A percentile compares a stretch with the other conserved stretches of the same genome.
These are phyloP conservation scores for Ophiocordyceps robertsii DNA, from an alignment of 2,329 filamentous ascomycete species.

Conservation along the genomic window DNA sequence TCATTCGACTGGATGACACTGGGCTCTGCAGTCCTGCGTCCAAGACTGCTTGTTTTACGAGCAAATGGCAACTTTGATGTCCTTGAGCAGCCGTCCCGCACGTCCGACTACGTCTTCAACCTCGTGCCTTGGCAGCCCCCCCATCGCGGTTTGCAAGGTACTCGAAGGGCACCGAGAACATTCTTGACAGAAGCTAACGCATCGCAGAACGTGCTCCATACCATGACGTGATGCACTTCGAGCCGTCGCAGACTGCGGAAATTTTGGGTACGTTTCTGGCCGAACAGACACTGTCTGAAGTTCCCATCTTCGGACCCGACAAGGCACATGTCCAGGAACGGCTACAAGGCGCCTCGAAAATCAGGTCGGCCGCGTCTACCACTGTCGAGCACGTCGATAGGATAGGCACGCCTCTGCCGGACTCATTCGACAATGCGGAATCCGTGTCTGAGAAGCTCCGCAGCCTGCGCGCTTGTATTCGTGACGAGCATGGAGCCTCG, in stretches of 20 bases:
- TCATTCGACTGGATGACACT: conserved; percentile 57
- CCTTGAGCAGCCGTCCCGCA: conserved; percentile 45
- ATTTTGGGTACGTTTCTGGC: conserved; percentile 41
- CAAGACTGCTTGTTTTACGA: conserved; percentile 44
- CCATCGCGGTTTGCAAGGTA: conserved; percentile 42
- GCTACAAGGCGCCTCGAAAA: conserved; percentile 26
- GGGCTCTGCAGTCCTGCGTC: conserved; percentile 38
- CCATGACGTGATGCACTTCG: conserved; percentile 44
- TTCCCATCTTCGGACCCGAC: conserved; percentile 43
- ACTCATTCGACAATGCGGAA: conserved; percentile 25
- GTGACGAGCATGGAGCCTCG: conserved; percentile 13
- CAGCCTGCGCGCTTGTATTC: conserved; percentile 26
- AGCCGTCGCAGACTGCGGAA: conserved; percentile 35
- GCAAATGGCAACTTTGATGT: conserved; percentile 50
- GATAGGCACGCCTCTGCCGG: conserved; percentile 21
- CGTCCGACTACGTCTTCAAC: conserved; percentile 44
- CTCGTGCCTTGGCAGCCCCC: conserved; percentile 48
- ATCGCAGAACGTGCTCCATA: conserved; percentile 34
- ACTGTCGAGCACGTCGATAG: conserved; percentile 23
- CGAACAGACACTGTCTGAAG: conserved; percentile 37
- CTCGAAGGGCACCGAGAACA: neutral
- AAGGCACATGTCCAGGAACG: conserved; percentile 27
- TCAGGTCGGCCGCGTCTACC: conserved; percentile 17
- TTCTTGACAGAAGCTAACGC: conserved; percentile 6
- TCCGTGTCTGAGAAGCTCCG: conserved; percentile 36